Conservation (phyloP, 2,329 filamentous ascomycete species). For the Hypoxylon sp. region DNA sequence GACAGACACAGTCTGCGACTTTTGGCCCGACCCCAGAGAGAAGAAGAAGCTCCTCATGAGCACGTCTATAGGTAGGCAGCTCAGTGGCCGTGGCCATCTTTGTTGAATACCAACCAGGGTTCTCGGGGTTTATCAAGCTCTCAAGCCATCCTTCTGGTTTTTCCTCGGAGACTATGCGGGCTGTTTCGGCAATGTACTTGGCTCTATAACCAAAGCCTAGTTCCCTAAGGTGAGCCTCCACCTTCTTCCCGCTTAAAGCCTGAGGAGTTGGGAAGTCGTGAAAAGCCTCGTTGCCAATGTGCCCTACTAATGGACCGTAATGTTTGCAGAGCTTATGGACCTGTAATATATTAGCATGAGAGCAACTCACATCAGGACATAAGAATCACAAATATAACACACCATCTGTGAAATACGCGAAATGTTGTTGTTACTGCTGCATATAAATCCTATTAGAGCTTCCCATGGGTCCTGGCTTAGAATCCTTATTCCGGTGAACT, state of each 20-base stretch:
- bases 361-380: conserved; percentile 7
- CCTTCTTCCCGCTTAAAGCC: conserved; percentile 78
- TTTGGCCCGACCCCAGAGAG: conserved; percentile 95
- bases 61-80: conserved; percentile 78
- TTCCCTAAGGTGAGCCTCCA: conserved; percentile 84
- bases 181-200: conserved; percentile 91
- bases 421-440: conserved; percentile 99
- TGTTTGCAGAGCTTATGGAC: conserved; percentile 89
- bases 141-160: conserved; percentile 83
- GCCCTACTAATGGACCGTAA: conserved; percentile 84
- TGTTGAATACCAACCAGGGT: conserved; percentile 70
- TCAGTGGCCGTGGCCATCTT: conserved; percentile 63
- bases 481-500: conserved; percentile 92
- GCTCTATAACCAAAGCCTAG: conserved; percentile 96
- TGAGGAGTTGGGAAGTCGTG: conserved; percentile 89
- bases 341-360: conserved; percentile 56
- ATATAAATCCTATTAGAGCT: conserved; percentile 93
- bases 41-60: conserved; percentile 83
- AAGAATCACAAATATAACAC: conserved; percentile 30
- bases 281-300: conserved; percentile 78
- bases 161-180: conserved; percentile 77
- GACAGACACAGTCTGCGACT: conserved; percentile 94
- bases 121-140: conserved; percentile 82
- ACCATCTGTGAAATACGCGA: conserved; percentile 96
- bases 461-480: conserved; percentile 97